These are phyloP conservation scores for Moniliella sp. DNA, from an alignment of 1,284 basidiomycete species.

Conservation along the genomic window DNA sequence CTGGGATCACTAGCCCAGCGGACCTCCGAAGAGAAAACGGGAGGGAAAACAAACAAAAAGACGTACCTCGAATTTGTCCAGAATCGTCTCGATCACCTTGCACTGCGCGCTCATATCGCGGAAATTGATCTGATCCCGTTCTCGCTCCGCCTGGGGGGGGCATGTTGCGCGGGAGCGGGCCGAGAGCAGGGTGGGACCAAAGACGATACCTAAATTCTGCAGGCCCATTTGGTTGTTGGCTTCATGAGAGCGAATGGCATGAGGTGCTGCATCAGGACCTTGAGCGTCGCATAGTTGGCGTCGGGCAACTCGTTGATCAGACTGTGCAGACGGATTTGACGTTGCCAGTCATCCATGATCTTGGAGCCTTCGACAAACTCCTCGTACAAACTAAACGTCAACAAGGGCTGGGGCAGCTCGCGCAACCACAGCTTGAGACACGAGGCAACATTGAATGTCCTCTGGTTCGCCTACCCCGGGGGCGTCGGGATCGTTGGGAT, in stretches of 20 bases:
- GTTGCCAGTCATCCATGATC: conserved; percentile 72
- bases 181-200: conserved; percentile 67
- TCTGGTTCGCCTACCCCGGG: too few relatives aligned
- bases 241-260: conserved; percentile 13
- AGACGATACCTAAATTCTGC: conserved; percentile 83
- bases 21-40: too few relatives aligned
- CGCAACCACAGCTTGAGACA: conserved; percentile 88
- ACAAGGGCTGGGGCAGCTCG: conserved; percentile 77
- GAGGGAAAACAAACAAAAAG: too few relatives aligned
- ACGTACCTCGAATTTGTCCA: conserved; percentile 18
- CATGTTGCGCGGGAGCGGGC: conserved; percentile 7
- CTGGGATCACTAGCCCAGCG: too few relatives aligned
- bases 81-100: conserved; percentile 27
- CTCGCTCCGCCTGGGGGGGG: not conserved
- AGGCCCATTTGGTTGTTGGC: conserved; percentile 70
- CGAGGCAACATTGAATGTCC: conserved; percentile 85
- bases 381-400: conserved; percentile 63
- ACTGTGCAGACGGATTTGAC: conserved; percentile 84
- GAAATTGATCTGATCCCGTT: conserved; percentile 8
- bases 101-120: conserved; percentile 31
- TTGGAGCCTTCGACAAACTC: conserved; percentile 84
- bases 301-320: conserved; percentile 92
- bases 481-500: too few relatives aligned
- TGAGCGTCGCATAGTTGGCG: conserved; percentile 88
- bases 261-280: conserved; percentile 81